Evolutionary conservation across 164 flowering plant genomes (phyloP).

Genomic region (Liquidambar formosana): DNA sequence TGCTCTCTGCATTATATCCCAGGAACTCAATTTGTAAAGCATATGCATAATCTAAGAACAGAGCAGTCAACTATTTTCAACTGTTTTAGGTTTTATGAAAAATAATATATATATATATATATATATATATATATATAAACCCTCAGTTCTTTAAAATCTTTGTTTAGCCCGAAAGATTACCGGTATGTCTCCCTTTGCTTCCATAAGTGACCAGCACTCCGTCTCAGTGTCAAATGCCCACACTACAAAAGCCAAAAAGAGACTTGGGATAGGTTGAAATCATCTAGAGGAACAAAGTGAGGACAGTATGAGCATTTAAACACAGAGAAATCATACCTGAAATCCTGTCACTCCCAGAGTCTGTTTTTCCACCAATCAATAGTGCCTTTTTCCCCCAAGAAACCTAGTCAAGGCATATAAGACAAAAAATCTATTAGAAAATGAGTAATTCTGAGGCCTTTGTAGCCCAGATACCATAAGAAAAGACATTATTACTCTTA

Average conservation of each 20-base stretch:
- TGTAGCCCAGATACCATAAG: conserved; percentile 2
- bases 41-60: too few species aligned
- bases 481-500: neutral
- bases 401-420: conserved; percentile 49
- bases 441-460: neutral
- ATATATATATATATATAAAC: too few species aligned
- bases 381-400: conserved; percentile 93
- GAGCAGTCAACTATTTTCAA: too few species aligned
- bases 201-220: conserved; percentile 92
- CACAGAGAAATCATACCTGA: conserved; percentile 52
- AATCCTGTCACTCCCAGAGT: conserved; percentile 68
- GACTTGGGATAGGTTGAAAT: neutral
- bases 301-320: neutral
- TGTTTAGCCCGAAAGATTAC: conserved; percentile 39
- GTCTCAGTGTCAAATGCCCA: conserved; percentile 93
- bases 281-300: neutral
- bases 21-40: too few species aligned
- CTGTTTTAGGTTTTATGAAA: too few species aligned
- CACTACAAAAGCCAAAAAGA: conserved; percentile 45
- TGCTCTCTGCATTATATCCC: too few species aligned
- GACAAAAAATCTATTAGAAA: conserved; percentile 10
- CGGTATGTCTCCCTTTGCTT: conserved; percentile 95
- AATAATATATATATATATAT: too few species aligned
- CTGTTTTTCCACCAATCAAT: conserved; percentile 86
- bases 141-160: neutral